Percentiles rank a stretch among this genome's conserved stretches.
Conservation (phyloP, 352 stramenopile genomes). For the Elongisporangium anandrum region DNA sequence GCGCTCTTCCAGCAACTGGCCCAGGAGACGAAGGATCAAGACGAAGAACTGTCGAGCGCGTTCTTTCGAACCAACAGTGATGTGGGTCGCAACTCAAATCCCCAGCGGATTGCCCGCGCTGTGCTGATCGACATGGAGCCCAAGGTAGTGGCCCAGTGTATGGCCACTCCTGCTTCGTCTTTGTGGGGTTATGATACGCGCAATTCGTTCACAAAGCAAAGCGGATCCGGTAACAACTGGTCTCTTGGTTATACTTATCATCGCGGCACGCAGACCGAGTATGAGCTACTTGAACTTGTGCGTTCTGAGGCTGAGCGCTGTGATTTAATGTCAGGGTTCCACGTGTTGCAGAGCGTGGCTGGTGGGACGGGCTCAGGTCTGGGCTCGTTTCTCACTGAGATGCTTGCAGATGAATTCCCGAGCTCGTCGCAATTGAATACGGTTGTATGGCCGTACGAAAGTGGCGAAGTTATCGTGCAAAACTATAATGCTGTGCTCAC, state of each 20-base stretch:
- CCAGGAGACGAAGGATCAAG: constrained; percentile 14
- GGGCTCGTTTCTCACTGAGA: constrained; percentile 80
- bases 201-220: constrained; percentile 55
- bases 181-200: constrained; percentile 40
- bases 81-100: neutral
- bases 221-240: constrained; percentile 81
- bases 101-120: constrained; percentile 32
- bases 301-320: constrained; percentile 51
- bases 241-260: constrained; percentile 58
- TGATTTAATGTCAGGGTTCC: constrained; percentile 64
- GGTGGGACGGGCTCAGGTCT: constrained; percentile 85
- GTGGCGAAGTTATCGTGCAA: constrained; percentile 86
- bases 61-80: constrained; percentile 16
- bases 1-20: constrained; percentile 63
- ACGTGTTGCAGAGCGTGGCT: constrained; percentile 81
- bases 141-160: constrained; percentile 60
- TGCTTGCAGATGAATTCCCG: constrained; percentile 58
- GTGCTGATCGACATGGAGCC: constrained; percentile 85
- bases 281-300: constrained; percentile 32
- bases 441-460: constrained; percentile 80
- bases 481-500: constrained; percentile 90
- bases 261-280: constrained; percentile 25
- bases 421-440: constrained; percentile 54
- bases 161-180: constrained; percentile 7
- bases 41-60: constrained; percentile 1